Base-by-base conservation (phyloP, 306 rosid species). In the Vigna angularis region DNA sequence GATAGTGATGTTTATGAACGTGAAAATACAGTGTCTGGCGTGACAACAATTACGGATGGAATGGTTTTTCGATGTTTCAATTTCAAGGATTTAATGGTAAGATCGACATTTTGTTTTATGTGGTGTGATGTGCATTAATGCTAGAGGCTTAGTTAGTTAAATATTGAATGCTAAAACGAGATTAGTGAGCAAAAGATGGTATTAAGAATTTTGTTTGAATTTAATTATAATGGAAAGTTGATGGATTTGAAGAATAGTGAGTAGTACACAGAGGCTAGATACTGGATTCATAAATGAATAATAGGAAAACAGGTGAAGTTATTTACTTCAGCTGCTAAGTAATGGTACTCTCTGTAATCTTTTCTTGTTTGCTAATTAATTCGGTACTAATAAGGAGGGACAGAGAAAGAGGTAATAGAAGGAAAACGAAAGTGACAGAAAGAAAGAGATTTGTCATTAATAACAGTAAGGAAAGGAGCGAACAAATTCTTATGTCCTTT, bases 1-100 rank as follows among this genome's bases (percentile, higher is more conserved):
- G 82, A 82, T 1, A 74, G 84, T 64, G 79, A 74, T 72, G 76
- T 71, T 51, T 82, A 74, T 40, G 69, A 82, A 42, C 73, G 61
- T 16, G 5, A 70, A 65, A 74, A 69, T 72, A 57, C 34, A 65
- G 69, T 11, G 62, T 17, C 51, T 53, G 2, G 3, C 4, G 14
- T 58, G 73, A 75, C 38, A 30, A 30, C 55, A 80, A 57, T 18
- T 32, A 44, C 74, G 42, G 17, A 8, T 8, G 11, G 30, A 40
- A 59, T 75, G 44, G 38, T 59, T 20, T 20, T 80, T 9, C 57
- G 74, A 70, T 65, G 59, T 70, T 70, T 80, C 84, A 64, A 49
- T 79, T 64, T 76, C 75, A 75, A 55, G 62, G 55, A 71, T 71
- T 64, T 70, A 66, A 70, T 57, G 52, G 24, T 5, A 56, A n/a